Base-by-base conservation (phyloP, 2,329 filamentous ascomycete species). In the Ophiostoma novo-ulmi region DNA sequence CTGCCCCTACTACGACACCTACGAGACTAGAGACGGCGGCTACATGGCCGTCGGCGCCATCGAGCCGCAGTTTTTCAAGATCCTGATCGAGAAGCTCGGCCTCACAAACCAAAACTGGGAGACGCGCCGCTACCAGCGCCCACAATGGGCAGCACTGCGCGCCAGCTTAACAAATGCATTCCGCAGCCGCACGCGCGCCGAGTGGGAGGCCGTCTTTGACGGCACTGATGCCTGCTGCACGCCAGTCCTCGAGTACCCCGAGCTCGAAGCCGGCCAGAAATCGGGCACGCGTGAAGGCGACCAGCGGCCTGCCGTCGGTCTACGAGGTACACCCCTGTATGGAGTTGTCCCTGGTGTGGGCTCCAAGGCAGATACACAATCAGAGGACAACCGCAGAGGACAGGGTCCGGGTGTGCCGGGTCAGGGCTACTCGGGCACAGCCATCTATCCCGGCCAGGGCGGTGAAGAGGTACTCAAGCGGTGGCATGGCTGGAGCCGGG, bases 181-280 rank as follows among this genome's bases (percentile, higher is more conserved):
- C 79, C 87, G 84, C 78, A 79, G 81, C 64, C 92, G 88, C 80
- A 90, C 90, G 5, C 85, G 94, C 44, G 77, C 80, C 0, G 90
- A 97, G 78, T 98, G 94, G 94, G 94, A 97, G 80, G 78, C 72
- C 3, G 82, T 97, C 6, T 98, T 97, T 78, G 92, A 97, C 78
- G 92, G 91, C 13, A 95, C 91, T 0, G 94, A 98, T 80, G 94
- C 94, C 1, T 98, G 94, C 79, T 93, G 91, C 73, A 93, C 92
- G n/a, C 94, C 94, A 0, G 91, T 98, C 1, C 81, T 97, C 61
- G 89, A 88, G 44, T 91, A 93, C 74, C 76, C 75, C 0, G 93
- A 97, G 80, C 82, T 97, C 63, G 87, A 92, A 76, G 74, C 78
- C n/a, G 80, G 81, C 77, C 72, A 76, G 48, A 75, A 77, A 11